Base-by-base conservation (phyloP, 495 filamentous ascomycete species). In the Saxophila tyrrhenica region DNA sequence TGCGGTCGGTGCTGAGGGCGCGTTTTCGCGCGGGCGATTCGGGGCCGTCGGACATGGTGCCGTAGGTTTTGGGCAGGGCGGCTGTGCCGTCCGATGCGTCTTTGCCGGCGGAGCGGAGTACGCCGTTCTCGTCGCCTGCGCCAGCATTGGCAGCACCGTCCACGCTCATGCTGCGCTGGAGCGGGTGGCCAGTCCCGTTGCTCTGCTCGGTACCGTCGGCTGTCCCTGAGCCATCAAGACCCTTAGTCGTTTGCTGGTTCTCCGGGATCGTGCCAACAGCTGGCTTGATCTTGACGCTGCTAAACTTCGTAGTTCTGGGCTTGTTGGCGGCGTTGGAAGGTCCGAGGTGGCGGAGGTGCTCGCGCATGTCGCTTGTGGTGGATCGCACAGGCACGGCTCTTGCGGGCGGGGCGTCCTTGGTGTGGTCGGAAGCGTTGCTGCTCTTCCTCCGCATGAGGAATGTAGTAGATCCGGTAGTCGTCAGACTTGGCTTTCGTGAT, bases 211-310 rank as follows among this genome's bases (percentile, higher is more conserved):
- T 41, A 46, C 19, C 24, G 23, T 48, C 7, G 25, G 2, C 17
- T 9, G 17, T 48, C 20, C 16, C 21, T 41, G 45, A 20, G 32
- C 2, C 48, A 39, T 3, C 17, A 17, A 55, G 43, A 49, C 60
- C 66, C 23, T 49, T 52, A 3, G 57, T 57, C 15, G 39, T 69
- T 55, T 47, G 52, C 21, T 46, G 55, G 46, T 25, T 50, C 48
- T 67, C 67, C 9, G 58, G 52, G 16, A 63, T 62, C 1, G 59
- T 62, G 23, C 61, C 61, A 2, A 66, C 50, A 32, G 78, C 80
- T 7, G 80, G 80, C 68, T 96, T 96, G 68, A 95, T 91, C 68
- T 96, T 96, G 48, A 98, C 89, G 13, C 81, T 83, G 29, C 83
- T 83, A 55, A 88, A 91, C n/a, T 83, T 82, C 1, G 92, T 95